Conservation (phyloP, 2,329 filamentous ascomycete species). For the Sporothrix schenckii region DNA sequence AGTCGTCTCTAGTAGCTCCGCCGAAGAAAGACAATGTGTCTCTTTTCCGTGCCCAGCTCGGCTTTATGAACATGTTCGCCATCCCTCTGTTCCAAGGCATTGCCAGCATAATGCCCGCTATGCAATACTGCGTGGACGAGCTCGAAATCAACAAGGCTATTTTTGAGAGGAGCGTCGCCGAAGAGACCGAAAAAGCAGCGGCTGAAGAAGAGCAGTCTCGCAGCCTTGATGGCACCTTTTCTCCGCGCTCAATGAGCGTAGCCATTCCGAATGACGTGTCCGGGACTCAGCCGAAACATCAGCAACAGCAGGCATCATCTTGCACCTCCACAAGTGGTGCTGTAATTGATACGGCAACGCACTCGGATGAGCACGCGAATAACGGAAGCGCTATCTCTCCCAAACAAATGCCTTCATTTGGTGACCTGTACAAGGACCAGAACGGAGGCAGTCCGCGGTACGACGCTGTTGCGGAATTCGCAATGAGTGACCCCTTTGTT, state of each 20-base stretch:
- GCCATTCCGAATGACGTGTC: conserved; percentile 37
- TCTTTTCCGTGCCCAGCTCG: conserved; percentile 83
- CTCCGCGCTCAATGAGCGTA: conserved; percentile 52
- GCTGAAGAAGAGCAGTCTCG: conserved; percentile 42
- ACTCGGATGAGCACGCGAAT: not conserved
- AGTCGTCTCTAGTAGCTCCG: conserved; percentile 81
- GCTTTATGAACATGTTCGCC: conserved; percentile 96
- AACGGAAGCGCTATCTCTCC: conserved; percentile 36
- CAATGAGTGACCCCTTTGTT: conserved; percentile 55
- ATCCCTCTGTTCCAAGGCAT: conserved; percentile 88
- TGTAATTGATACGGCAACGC: not conserved
- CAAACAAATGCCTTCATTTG: conserved; percentile 42
- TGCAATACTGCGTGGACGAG: conserved; percentile 82
- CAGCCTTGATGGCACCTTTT: conserved; percentile 49
- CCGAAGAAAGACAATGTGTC: conserved; percentile 83
- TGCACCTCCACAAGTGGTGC: conserved; percentile 11
- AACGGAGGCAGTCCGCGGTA: conserved; percentile 52
- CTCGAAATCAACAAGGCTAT: conserved; percentile 73
- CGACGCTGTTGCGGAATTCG: conserved; percentile 53
- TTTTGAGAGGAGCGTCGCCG: conserved; percentile 70
- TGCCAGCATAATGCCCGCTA: conserved; percentile 79
- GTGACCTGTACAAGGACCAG: conserved; percentile 46
- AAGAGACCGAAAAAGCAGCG: conserved; percentile 60
- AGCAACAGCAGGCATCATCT: conserved; percentile 28
- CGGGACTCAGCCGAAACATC: conserved; percentile 28